Evolutionary conservation across 2,329 filamentous ascomycete species (phyloP).

Genomic region (Aspergillus vadensis): DNA sequence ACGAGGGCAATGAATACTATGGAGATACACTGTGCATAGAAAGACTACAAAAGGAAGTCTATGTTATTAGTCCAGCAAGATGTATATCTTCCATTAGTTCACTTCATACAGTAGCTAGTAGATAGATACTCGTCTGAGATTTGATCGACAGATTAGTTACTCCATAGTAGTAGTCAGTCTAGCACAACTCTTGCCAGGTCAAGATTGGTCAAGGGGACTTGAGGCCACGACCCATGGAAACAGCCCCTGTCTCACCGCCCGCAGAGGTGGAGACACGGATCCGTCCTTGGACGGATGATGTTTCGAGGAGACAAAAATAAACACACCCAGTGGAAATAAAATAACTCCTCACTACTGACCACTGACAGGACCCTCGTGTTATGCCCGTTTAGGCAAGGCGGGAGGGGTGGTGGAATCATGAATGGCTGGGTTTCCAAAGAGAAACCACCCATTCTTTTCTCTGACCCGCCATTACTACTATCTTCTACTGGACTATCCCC

Average conservation of each 20-base stretch:
- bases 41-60: neutral
- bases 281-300: neutral
- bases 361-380: slow-evolving; percentile 2
- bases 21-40: neutral
- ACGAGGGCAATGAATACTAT: neutral
- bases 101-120: neutral
- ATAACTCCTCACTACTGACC: neutral
- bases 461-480: neutral
- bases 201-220: neutral
- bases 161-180: neutral
- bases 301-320: neutral
- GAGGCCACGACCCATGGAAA: neutral
- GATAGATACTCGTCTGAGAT: neutral
- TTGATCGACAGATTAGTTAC: too few species aligned
- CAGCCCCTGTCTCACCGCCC: slow-evolving; percentile 2
- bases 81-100: neutral
- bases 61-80: neutral
- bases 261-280: neutral
- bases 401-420: neutral
- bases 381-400: neutral
- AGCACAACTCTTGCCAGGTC: neutral
- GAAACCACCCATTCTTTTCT: neutral
- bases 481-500: neutral
- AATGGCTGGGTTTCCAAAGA: neutral
- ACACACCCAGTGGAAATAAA: too few species aligned